Percentiles rank a stretch among this genome's conserved stretches.
These are phyloP conservation scores for Pseudocercospora musae DNA, from an alignment of 2,329 filamentous ascomycete species.

Conservation along the genomic window DNA sequence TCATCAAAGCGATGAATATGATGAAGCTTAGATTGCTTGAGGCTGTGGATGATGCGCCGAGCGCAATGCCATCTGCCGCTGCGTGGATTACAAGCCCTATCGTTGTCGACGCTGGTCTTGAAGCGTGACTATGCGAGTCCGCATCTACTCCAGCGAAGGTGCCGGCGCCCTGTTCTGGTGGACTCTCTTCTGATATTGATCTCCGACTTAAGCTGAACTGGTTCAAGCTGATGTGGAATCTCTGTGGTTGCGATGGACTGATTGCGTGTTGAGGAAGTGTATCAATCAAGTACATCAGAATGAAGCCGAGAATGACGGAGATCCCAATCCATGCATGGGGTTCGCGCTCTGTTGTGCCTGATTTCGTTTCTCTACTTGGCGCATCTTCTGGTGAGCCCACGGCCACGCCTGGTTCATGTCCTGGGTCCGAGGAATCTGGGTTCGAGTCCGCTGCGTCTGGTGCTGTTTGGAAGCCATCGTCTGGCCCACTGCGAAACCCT, in stretches of 20 bases:
- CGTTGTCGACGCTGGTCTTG: conserved; percentile 56
- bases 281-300: conserved; percentile 96
- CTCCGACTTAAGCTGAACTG: conserved; percentile 57
- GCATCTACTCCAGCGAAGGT: conserved; percentile 16
- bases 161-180: conserved; percentile 17
- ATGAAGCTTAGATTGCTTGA: conserved; percentile 79
- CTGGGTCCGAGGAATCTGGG: conserved; percentile 13
- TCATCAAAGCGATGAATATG: conserved; percentile 93
- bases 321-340: conserved; percentile 80
- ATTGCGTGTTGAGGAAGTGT: conserved; percentile 71
- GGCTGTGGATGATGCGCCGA: conserved; percentile 73
- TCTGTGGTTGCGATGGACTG: conserved; percentile 52
- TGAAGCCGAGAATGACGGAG: conserved; percentile 81
- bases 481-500: conserved; percentile 29
- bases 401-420: conserved; percentile 16
- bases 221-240: conserved; percentile 83
- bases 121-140: conserved; percentile 10
- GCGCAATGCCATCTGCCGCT: conserved; percentile 88
- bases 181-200: conserved; percentile 22
- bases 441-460: conserved; percentile 17
- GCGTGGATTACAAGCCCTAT: conserved; percentile 95
- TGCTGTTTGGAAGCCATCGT: conserved; percentile 27
- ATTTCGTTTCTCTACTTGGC: not conserved
- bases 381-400: not conserved
- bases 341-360: conserved; percentile 38